phyloP scores from a whole-genome alignment of 2,329 filamentous ascomycete genomes.

The Fusarium secorum region DNA sequence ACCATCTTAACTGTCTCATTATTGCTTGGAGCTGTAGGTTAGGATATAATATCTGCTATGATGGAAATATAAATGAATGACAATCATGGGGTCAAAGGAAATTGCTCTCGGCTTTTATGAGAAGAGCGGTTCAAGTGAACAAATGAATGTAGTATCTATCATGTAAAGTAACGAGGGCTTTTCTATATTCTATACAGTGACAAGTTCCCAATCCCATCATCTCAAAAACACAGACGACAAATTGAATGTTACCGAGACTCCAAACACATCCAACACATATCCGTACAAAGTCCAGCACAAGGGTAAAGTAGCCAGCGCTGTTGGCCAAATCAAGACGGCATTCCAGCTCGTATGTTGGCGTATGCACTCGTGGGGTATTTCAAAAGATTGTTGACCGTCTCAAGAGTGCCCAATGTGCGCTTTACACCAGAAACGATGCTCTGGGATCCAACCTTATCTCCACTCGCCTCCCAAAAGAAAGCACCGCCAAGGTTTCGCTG shows the following conservation, averaged over 20 bases:
- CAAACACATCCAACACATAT: not conserved
- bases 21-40: not conserved
- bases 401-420: constrained; percentile 56
- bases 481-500: constrained; percentile 71
- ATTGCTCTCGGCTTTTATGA: not conserved
- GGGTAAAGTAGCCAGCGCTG: not conserved
- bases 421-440: constrained; percentile 68
- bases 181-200: constrained; percentile 20
- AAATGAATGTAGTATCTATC: constrained; percentile 1
- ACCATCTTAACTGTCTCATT: not conserved
- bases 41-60: not conserved
- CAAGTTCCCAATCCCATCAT: constrained; percentile 14
- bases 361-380: constrained; percentile 65
- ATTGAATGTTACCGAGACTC: constrained; percentile 3
- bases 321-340: constrained; percentile 34
- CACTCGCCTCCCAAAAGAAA: constrained; percentile 86
- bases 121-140: not conserved
- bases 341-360: constrained; percentile 60
- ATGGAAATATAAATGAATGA: not conserved
- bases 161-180: constrained; percentile 15
- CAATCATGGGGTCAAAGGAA: not conserved
- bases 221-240: not conserved
- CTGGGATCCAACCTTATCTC: constrained; percentile 60
- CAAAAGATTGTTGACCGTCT: constrained; percentile 60
- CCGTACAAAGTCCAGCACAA: constrained; percentile 11